Evolutionary conservation across 108 stramenopile genomes (phyloP).

Genomic region (Cyclotella sp.): DNA sequence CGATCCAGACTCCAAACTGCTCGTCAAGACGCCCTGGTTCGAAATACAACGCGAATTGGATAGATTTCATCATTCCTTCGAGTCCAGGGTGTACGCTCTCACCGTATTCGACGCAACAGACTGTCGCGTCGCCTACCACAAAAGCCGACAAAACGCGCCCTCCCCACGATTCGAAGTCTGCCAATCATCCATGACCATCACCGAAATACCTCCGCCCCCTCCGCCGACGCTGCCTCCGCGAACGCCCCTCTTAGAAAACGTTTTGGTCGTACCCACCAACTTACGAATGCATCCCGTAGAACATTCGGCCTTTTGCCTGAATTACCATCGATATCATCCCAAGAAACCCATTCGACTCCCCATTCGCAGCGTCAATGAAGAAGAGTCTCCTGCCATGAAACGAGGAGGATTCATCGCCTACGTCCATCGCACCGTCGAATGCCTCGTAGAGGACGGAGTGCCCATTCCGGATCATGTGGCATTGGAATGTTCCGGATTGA

Average conservation of each 20-base stretch:
- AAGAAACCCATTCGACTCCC: conserved; percentile 78
- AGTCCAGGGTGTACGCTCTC: conserved; percentile 77
- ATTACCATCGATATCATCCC: conserved; percentile 79
- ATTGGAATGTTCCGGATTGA: conserved; percentile 79
- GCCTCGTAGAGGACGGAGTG: conserved; percentile 71
- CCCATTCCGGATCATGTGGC: conserved; percentile 76
- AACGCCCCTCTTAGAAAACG: conserved; percentile 24
- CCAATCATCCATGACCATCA: conserved; percentile 27
- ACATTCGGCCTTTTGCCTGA: conserved; percentile 74
- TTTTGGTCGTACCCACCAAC: conserved; percentile 67
- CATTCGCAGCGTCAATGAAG: conserved; percentile 67
- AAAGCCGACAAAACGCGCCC: conserved; percentile 9
- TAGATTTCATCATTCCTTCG: conserved; percentile 65
- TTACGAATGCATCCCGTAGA: conserved; percentile 80
- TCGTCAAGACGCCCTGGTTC: conserved; percentile 78
- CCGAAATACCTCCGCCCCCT: conserved; percentile 11
- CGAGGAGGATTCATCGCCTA: conserved; percentile 80
- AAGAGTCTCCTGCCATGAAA: conserved; percentile 85
- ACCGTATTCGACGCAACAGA: conserved; percentile 59
- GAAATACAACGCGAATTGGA: conserved; percentile 79
- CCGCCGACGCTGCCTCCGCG: background rate
- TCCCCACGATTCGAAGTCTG: conserved; percentile 17
- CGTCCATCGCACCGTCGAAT: conserved; percentile 66
- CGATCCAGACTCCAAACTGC: conserved; percentile 49
- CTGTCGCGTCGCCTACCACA: conserved; percentile 69